Evolutionary conservation across 768 basidiomycete genomes (phyloP).

Genomic region (Neoboletus subvelutipes): DNA sequence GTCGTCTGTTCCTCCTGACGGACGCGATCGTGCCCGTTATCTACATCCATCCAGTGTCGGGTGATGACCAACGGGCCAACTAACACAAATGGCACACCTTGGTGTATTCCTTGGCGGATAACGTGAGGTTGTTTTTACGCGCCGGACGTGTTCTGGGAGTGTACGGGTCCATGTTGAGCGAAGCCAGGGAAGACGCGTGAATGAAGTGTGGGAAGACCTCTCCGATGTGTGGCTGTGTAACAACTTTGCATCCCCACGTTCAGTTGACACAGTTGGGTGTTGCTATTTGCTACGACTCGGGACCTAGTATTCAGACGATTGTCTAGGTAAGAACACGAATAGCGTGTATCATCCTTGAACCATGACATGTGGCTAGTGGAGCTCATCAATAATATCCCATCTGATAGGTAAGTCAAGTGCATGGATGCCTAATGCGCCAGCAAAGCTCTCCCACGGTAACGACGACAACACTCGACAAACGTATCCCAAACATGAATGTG

Average conservation of each 20-base stretch:
- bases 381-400: background rate
- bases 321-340: too few species aligned
- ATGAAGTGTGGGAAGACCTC: slow-evolving; percentile 7
- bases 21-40: slow-evolving; percentile 84
- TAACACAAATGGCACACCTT: slow-evolving; percentile 45
- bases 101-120: slow-evolving; percentile 74
- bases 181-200: slow-evolving; percentile 8
- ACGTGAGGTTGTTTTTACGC: slow-evolving; percentile 67
- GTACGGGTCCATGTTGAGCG: slow-evolving; percentile 57
- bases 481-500: too few species aligned
- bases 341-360: too few species aligned
- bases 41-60: slow-evolving; percentile 36
- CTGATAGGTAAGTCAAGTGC: background rate
- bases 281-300: too few species aligned
- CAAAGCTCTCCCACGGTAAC: too few species aligned
- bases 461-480: too few species aligned
- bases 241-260: background rate
- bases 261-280: too few species aligned
- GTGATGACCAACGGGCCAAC: background rate
- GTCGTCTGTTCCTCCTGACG: slow-evolving; percentile 56
- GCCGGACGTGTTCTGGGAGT: slow-evolving; percentile 57
- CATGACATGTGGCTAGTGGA: too few species aligned
- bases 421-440: too few species aligned
- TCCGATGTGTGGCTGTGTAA: slow-evolving; percentile 16
- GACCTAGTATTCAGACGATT: too few species aligned